Evolutionary conservation across 371 early-diverging fungal species (phyloP).

Genomic region (Haplosporangium sp.): DNA sequence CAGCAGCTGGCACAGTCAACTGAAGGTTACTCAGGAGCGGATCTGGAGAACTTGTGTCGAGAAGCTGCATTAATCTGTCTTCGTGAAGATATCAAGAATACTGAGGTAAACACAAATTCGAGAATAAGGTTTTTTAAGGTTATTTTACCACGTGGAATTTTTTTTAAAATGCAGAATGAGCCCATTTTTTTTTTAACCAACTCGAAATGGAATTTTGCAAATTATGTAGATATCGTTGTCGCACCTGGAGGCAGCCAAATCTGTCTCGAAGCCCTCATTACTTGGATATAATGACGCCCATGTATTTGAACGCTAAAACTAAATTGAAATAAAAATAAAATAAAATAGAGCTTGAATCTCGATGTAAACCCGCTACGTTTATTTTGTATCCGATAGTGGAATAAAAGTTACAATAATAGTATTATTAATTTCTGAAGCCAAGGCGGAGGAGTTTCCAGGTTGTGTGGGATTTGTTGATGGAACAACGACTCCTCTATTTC

Average conservation of each 20-base stretch:
- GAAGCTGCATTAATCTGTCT: constrained; percentile 73
- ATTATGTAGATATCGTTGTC: constrained; percentile 19
- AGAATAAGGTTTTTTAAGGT: neutral
- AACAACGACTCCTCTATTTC: constrained; percentile 4
- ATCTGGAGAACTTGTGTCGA: constrained; percentile 71
- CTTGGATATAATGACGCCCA: constrained; percentile 25
- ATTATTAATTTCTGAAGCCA: no score
- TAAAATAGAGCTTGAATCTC: neutral
- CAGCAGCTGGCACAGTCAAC: constrained; percentile 53
- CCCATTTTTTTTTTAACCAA: neutral
- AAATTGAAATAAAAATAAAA: neutral
- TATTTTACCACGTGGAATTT: neutral
- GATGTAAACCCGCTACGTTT: no score
- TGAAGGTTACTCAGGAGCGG: constrained; percentile 68
- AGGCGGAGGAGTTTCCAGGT: neutral
- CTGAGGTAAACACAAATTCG: constrained; percentile 52
- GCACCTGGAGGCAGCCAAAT: constrained; percentile 45
- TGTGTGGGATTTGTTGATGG: constrained; percentile 26
- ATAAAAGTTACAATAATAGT: no score
- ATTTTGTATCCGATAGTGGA: no score
- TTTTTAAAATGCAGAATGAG: neutral
- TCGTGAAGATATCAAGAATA: constrained; percentile 64
- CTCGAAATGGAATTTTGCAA: neutral
- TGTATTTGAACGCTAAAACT: constrained; percentile 13
- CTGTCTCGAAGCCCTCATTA: constrained; percentile 36